Conservation (phyloP, 2,329 filamentous ascomycete genomes). For the Phaeosphaeria sp. region DNA sequence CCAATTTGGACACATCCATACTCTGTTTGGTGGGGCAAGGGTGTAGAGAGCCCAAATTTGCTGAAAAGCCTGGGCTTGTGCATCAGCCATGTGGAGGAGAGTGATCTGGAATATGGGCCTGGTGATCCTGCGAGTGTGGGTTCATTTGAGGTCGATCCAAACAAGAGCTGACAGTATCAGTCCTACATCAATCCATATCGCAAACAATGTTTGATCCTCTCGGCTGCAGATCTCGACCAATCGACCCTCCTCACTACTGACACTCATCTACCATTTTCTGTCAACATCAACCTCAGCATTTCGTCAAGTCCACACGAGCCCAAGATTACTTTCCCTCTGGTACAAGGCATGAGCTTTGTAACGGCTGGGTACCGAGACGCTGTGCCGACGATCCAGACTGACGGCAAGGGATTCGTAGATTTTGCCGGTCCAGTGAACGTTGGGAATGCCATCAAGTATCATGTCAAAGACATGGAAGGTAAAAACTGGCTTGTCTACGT, state of each 20-base stretch:
- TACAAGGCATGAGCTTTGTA: conserved; percentile 89
- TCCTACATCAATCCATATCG: conserved; percentile 75
- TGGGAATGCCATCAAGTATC: conserved; percentile 76
- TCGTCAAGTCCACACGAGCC: conserved; percentile 58
- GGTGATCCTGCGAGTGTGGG: conserved; percentile 38
- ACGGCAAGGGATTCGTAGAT: conserved; percentile 74
- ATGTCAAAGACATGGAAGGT: conserved; percentile 71
- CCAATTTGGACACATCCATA: conserved; percentile 75
- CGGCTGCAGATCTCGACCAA: conserved; percentile 73
- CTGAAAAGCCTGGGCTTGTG: conserved; percentile 70
- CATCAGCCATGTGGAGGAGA: conserved; percentile 74
- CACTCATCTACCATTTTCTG: conserved; percentile 62
- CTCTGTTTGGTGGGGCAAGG: conserved; percentile 53
- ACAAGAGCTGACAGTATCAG: conserved; percentile 33
- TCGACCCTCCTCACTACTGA: conserved; percentile 64
- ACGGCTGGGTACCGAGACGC: conserved; percentile 76
- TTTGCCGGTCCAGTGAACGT: conserved; percentile 66
- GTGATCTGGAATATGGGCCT: conserved; percentile 71
- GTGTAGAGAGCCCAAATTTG: conserved; percentile 61
- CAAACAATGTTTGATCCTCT: conserved; percentile 80
- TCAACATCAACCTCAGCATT: conserved; percentile 70
- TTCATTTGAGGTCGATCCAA: background rate
- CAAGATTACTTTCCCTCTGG: conserved; percentile 76
- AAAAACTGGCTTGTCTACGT: conserved; percentile 80
- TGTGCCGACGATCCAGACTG: conserved; percentile 72